A percentile compares a stretch with the other conserved stretches of the same genome.
Evolutionary conservation across 257 asterid genomes (phyloP).

Genomic region (Ballota nigra): DNA sequence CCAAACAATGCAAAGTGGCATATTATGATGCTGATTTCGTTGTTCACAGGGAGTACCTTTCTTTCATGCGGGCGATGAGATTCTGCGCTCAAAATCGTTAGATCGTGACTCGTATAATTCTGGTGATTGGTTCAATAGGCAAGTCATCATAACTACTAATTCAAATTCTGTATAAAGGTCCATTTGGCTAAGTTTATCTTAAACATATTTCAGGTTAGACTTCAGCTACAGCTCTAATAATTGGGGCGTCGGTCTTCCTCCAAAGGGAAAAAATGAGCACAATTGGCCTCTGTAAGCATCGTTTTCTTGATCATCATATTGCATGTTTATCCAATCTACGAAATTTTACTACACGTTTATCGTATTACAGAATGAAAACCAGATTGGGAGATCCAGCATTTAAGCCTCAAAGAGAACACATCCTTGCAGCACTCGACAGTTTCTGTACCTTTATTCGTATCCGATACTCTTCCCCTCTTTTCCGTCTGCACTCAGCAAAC

Average conservation of each 20-base stretch:
- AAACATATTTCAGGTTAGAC: slow-evolving; percentile 62
- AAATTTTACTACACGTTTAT: neutral
- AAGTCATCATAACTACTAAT: neutral
- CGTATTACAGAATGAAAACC: slow-evolving; percentile 73
- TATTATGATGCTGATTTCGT: neutral
- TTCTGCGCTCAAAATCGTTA: slow-evolving; percentile 91
- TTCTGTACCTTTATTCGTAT: slow-evolving; percentile 58
- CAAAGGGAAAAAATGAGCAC: slow-evolving; percentile 76
- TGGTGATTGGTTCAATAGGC: slow-evolving; percentile 99
- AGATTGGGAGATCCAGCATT: slow-evolving; percentile 74
- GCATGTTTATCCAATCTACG: neutral
- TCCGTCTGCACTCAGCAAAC: slow-evolving; percentile 68
- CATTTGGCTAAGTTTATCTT: too few relatives aligned
- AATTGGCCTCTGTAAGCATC: slow-evolving; percentile 82
- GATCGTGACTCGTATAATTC: slow-evolving; percentile 98
- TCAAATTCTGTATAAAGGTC: too few relatives aligned
- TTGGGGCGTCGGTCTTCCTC: slow-evolving; percentile 98
- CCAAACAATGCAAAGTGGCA: neutral
- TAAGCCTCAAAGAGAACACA: slow-evolving; percentile 71
- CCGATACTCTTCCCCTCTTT: slow-evolving; percentile 94
- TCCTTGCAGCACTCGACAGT: slow-evolving; percentile 73
- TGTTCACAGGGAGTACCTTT: slow-evolving; percentile 79
- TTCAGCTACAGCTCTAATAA: slow-evolving; percentile 85
- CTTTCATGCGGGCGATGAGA: slow-evolving; percentile 96
- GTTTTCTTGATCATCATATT: neutral